A percentile compares a stretch with the other conserved stretches of the same genome.
These are phyloP conservation scores for Globisporangium cystogenes DNA, from an alignment of 352 stramenopile species.

Conservation along the genomic window DNA sequence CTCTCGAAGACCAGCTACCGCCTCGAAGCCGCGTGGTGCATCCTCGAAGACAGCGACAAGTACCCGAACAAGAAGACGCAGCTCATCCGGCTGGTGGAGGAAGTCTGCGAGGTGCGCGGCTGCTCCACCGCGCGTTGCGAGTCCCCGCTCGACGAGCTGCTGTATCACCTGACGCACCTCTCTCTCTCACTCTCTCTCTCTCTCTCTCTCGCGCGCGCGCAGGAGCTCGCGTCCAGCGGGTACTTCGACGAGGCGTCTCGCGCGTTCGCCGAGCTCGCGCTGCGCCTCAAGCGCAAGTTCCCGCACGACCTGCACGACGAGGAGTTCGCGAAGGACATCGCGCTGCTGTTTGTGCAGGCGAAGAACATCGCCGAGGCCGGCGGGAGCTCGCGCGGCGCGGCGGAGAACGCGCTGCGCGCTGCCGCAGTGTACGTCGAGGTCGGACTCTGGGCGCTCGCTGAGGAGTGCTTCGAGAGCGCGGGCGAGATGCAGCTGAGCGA, in stretches of 20 bases:
- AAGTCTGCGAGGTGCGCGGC: slow-evolving; percentile 39
- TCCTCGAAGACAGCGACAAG: slow-evolving; percentile 39
- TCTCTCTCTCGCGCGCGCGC: not conserved
- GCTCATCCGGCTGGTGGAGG: slow-evolving; percentile 33
- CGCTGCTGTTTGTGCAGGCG: slow-evolving; percentile 44
- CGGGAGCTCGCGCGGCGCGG: slow-evolving; percentile 34
- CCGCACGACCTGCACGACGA: slow-evolving; percentile 34
- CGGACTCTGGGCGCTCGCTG: slow-evolving; percentile 40
- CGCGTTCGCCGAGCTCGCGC: slow-evolving; percentile 46
- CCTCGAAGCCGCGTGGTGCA: slow-evolving; percentile 62
- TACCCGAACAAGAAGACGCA: slow-evolving; percentile 35
- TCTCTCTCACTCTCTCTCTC: not conserved
- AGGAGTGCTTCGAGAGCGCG: slow-evolving; percentile 49
- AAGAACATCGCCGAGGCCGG: slow-evolving; percentile 52
- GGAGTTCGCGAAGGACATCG: slow-evolving; percentile 29
- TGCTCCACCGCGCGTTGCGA: no score
- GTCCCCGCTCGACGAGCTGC: no score
- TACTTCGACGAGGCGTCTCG: slow-evolving; percentile 70
- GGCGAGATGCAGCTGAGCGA: slow-evolving; percentile 41
- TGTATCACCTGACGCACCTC: no score
- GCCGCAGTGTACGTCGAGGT: slow-evolving; percentile 47
- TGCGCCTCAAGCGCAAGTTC: slow-evolving; percentile 60
- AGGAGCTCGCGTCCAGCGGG: slow-evolving; percentile 43
- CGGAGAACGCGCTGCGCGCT: slow-evolving; percentile 46
- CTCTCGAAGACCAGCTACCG: slow-evolving; percentile 46